Conservation (phyloP, 139 green algal species). For the Closterium sp. region DNA sequence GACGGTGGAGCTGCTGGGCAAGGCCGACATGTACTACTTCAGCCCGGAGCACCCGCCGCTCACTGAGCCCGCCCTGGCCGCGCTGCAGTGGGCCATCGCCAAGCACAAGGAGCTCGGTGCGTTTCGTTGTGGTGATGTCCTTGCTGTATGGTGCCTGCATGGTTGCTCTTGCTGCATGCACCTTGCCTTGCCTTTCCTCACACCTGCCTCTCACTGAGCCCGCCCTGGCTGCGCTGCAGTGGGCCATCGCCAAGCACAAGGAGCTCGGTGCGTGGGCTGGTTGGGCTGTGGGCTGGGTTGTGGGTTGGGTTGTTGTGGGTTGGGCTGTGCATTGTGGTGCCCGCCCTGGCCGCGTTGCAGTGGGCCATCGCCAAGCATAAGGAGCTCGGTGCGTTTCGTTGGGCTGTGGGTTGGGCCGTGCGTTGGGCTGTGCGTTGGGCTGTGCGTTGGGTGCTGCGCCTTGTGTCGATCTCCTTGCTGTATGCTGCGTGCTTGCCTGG, state of each 20-base stretch:
- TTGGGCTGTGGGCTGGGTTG: too few relatives aligned
- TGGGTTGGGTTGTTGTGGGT: too few relatives aligned
- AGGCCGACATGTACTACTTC: constrained; percentile 51
- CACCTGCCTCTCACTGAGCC: constrained; percentile 45
- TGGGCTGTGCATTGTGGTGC: not conserved
- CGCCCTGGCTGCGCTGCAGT: constrained; percentile 8
- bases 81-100: constrained; percentile 34
- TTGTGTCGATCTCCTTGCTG: too few relatives aligned
- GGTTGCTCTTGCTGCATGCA: too few relatives aligned
- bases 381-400: too few relatives aligned
- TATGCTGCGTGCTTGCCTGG: too few relatives aligned
- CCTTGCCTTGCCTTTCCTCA: too few relatives aligned
- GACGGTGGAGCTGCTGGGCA: constrained; percentile 49
- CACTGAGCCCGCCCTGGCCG: constrained; percentile 11
- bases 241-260: constrained; percentile 30
- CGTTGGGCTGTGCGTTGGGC: too few relatives aligned
- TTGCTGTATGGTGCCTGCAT: too few relatives aligned
- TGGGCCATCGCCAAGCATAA: constrained; percentile 30
- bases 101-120: constrained; percentile 12
- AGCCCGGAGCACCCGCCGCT: constrained; percentile 48
- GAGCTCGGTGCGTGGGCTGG: not conserved
- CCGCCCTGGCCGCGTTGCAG: not conserved
- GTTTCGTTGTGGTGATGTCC: too few relatives aligned
- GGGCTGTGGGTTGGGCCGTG: too few relatives aligned
- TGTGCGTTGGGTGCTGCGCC: too few relatives aligned